Evolutionary conservation across 768 basidiomycete genomes (phyloP), one percentile per base, ranked within the genome.

Genomic region (Hygrophorus pudorinus): DNA sequence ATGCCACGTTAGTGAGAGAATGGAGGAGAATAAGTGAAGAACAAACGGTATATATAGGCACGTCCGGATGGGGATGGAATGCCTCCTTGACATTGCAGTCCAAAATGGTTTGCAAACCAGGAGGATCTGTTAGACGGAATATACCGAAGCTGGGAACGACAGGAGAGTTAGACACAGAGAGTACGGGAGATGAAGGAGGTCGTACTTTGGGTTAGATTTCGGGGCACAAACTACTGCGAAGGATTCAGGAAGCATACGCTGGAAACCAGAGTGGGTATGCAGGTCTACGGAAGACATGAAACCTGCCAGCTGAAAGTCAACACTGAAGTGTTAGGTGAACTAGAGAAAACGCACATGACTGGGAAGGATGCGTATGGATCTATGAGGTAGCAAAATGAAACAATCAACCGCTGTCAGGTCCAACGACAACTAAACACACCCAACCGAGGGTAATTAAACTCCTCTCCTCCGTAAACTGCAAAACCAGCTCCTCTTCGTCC

Each of bases 251-350:
- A 96, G 72, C 81, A 90, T 91, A 29, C 76, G 61, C 53, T 94
- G 91, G 64, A 92, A 96, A 6, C 76, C 82, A 1, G 85, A 80
- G 59, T 93, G 91, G 2, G 90, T 93, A 53, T 96, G 91, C 16
- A 96, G 61, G 59, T 94, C 91, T 13, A 93, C 81, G 6, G 90
- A 93, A 5, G 90, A 92, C 85, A 94, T 90, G 66, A 96, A 96
- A 61, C 80, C 80, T 83, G 46, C 2, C 17, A 37, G 27, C 8
- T 5, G 27, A 20, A 28, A 24, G 18, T 17, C 18, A 34, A 16
- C 14, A 13, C 4, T 13, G 5, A 24, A 14, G 18, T 12, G 24
- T 11, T 21, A 4, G 11, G 14, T 11, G 13, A 12, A 21, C 27
- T 31, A 16, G 28, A 27, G 6, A 24, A n/a, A 7, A 68, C 78